Percentiles rank a stretch among this genome's conserved stretches.
Evolutionary conservation across 148 eudicot species (phyloP).

Genomic region (Persicaria tinctoria): DNA sequence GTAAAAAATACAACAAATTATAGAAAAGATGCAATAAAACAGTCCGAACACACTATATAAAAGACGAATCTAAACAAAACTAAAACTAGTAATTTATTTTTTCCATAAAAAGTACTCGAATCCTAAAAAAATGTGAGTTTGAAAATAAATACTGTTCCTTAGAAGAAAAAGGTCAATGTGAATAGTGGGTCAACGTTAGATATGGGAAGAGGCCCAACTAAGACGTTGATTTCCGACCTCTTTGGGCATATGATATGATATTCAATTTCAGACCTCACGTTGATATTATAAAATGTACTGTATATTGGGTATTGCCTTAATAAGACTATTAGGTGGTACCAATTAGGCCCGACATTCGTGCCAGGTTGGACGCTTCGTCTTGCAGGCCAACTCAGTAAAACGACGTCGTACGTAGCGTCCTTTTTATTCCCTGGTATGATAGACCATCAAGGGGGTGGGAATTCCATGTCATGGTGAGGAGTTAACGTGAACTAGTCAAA

Average conservation of each 20-base stretch:
- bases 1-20: too few species aligned
- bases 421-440: neutral
- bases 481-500: neutral
- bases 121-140: too few species aligned
- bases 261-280: constrained; percentile 1
- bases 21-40: too few species aligned
- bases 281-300: neutral
- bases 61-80: too few species aligned
- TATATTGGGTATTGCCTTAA: too few species aligned
- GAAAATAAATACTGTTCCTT: neutral
- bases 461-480: neutral
- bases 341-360: constrained; percentile 1
- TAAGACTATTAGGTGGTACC: constrained; percentile 7
- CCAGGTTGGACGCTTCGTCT: neutral
- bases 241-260: neutral
- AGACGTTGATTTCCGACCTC: constrained; percentile 7
- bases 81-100: too few species aligned
- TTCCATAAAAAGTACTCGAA: too few species aligned
- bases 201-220: neutral
- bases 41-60: too few species aligned
- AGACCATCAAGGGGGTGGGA: neutral
- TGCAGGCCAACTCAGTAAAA: neutral
- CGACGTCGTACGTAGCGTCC: neutral
- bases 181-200: constrained; percentile 2
- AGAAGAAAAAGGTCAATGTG: neutral